Percentiles rank a stretch among this genome's conserved stretches.
These are phyloP conservation scores for Rhypophila decipiens DNA, from an alignment of 495 filamentous ascomycete species.

Conservation along the genomic window DNA sequence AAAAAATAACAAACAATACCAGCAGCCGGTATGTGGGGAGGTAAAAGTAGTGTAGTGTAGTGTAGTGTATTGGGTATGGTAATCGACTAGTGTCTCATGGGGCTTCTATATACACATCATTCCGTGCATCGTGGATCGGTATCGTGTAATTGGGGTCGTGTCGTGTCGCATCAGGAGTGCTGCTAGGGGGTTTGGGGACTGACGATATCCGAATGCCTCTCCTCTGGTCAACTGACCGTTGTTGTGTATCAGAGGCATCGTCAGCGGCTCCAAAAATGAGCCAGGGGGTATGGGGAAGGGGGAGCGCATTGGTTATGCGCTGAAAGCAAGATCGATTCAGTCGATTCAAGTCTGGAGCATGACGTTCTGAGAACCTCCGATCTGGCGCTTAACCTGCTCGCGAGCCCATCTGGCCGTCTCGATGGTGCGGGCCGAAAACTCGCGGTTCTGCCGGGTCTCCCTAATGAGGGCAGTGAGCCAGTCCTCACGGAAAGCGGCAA, in stretches of 20 bases:
- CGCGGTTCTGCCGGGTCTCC: slow-evolving; percentile 77
- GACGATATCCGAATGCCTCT: slow-evolving; percentile 7
- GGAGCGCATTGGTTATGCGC: slow-evolving; percentile 9
- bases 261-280: slow-evolving; percentile 5
- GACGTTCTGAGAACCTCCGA: slow-evolving; percentile 44
- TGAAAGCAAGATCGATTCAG: slow-evolving; percentile 19
- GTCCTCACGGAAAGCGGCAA: slow-evolving; percentile 75
- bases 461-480: slow-evolving; percentile 85
- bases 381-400: slow-evolving; percentile 93
- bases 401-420: slow-evolving; percentile 96
- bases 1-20: slow-evolving; percentile 17
- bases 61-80: slow-evolving; percentile 22
- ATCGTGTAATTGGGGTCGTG: slow-evolving; percentile 19
- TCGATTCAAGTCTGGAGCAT: slow-evolving; percentile 40
- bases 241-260: slow-evolving; percentile 4
- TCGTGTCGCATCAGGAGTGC: slow-evolving; percentile 17
- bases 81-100: slow-evolving; percentile 14
- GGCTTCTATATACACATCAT: slow-evolving; percentile 28
- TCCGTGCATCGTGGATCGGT: slow-evolving; percentile 21
- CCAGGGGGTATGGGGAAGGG: neutral
- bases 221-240: slow-evolving; percentile 8
- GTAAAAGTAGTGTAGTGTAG: slow-evolving; percentile 16
- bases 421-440: slow-evolving; percentile 74
- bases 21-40: slow-evolving; percentile 11
- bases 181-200: slow-evolving; percentile 11